Evolutionary conservation across 179 eudicot species (phyloP).

Genomic region (Beta corolliflora): DNA sequence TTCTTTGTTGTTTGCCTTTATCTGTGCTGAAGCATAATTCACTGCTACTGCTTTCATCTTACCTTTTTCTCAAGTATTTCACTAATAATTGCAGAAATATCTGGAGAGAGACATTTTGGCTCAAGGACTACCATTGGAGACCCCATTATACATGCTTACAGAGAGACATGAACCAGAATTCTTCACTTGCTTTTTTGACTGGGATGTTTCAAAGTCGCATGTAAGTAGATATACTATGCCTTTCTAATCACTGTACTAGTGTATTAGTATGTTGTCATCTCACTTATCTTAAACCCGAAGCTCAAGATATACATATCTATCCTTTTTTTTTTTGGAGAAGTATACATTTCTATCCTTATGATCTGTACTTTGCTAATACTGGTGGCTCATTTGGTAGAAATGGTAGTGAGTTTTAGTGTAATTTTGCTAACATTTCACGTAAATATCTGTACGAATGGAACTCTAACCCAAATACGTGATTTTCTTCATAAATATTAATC

Average conservation of each 20-base stretch:
- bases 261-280: constrained; percentile 4
- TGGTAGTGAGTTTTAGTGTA: too few species aligned
- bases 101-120: constrained; percentile 53
- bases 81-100: constrained; percentile 47
- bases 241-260: not conserved
- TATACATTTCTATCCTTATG: not conserved
- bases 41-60: not conserved
- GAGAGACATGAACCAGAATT: constrained; percentile 67
- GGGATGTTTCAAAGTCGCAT: constrained; percentile 63
- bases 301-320: not conserved
- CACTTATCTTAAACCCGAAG: constrained; percentile 1
- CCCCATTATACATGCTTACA: constrained; percentile 53
- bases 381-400: not conserved
- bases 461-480: too few species aligned
- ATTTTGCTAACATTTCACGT: too few species aligned
- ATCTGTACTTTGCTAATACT: not conserved
- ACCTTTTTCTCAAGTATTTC: not conserved
- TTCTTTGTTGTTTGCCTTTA: not conserved
- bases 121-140: constrained; percentile 46
- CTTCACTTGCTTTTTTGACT: constrained; percentile 66
- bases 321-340: too few species aligned
- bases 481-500: too few species aligned
- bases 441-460: too few species aligned
- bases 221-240: constrained; percentile 38
- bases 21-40: not conserved